Base-by-base conservation (phyloP, 176 grass and related monocot species). In the Microstegium vimineum region DNA sequence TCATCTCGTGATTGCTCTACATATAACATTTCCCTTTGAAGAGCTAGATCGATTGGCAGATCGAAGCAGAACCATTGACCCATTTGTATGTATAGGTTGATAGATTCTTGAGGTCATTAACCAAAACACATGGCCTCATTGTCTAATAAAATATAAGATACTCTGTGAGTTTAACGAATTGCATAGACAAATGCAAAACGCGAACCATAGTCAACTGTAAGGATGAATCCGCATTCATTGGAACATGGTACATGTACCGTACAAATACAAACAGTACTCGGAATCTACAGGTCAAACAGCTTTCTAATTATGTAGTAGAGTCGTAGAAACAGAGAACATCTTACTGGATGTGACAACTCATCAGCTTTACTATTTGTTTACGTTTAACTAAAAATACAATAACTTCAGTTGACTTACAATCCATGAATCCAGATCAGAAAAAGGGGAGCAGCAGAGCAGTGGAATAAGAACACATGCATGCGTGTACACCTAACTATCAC, bases 381-480 rank as follows among this genome's bases (percentile, higher is more conserved):
- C 20, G 25, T 63, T 43, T 25, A 70, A 40, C 32, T 57, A 28
- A 16, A 62, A 43, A 84, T 69, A 51, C 25, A 30, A 31, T 84
- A 52, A 45, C 54, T 28, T 71, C 26, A 85, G 57, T 71, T 81
- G 82, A 81, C 82, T 82, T 82, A 78, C 57, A 28, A 76, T 81
- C 41, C 71, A 49, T 79, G 51, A 82, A 63, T 70, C 38, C 51
- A 84, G 54, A 74, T 84, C 75, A 78, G 35, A 72, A 63, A 79
- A 42, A 49, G 25, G 67, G 25, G 6, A 31, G 30, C 17, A 64
- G 63, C 20, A 31, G 38, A 65, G 37, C 10, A 78, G 1, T 15
- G 76, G 61, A 46, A 78, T 47, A 78, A 67, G 31, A 43, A 40
- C 32, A 73, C 10, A 71, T 56, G 46, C 47, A 62, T 62, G 52